These are phyloP conservation scores for Helicostylum pulchrum DNA, from an alignment of 192 early-diverging fungal species.

Conservation along the genomic window DNA sequence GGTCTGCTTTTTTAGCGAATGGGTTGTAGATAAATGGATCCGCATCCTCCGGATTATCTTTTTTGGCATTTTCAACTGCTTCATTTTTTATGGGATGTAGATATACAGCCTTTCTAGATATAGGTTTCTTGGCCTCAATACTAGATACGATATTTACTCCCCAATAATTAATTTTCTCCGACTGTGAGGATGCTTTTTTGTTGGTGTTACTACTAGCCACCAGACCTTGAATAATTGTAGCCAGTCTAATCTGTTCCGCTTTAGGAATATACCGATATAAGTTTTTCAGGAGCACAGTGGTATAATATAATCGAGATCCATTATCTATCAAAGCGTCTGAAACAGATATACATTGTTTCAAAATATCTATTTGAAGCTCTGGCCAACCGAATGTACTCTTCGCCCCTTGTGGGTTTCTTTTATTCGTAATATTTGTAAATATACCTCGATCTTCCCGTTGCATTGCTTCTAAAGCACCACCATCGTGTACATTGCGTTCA, in stretches of 20 bases:
- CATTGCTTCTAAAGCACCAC: conserved; percentile 19
- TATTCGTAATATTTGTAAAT: not conserved
- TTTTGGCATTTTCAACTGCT: conserved; percentile 31
- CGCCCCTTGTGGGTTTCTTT: not conserved
- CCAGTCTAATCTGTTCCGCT: conserved; percentile 62
- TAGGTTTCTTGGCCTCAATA: conserved; percentile 52
- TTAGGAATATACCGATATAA: conserved; percentile 55
- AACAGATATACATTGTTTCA: conserved; percentile 70
- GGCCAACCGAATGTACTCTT: conserved; percentile 64
- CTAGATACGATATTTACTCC: conserved; percentile 52
- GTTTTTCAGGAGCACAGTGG: conserved; percentile 61
- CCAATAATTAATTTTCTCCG: conserved; percentile 49
- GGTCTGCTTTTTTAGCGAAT: conserved; percentile 59
- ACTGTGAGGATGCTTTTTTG: conserved; percentile 9
- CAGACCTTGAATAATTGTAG: conserved; percentile 49
- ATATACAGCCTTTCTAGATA: conserved; percentile 55
- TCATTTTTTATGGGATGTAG: conserved; percentile 44
- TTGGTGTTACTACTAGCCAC: conserved; percentile 44
- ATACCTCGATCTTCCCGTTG: not conserved
- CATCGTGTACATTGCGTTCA: conserved; percentile 23
- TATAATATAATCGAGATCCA: conserved; percentile 54
- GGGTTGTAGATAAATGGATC: conserved; percentile 85
- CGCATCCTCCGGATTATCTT: conserved; percentile 26
- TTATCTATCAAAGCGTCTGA: conserved; percentile 67
- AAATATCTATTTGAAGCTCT: conserved; percentile 70